Conservation (phyloP, 768 basidiomycete species). For the Gymnopilus dilepis region DNA sequence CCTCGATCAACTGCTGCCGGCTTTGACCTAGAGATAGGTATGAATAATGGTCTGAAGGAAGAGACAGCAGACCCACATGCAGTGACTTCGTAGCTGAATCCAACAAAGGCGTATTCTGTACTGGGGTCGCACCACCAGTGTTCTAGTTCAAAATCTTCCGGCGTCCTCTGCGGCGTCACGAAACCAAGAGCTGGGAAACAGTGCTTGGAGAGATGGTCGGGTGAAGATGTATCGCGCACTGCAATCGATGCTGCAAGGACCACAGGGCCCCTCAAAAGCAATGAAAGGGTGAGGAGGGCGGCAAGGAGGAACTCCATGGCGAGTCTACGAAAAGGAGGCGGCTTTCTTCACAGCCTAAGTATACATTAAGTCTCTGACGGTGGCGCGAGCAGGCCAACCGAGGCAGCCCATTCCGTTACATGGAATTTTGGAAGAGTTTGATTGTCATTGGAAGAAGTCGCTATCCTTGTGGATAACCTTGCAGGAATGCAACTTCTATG, state of each 20-base stretch:
- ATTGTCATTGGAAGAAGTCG: slow-evolving; percentile 3
- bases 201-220: slow-evolving; percentile 22
- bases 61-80: slow-evolving; percentile 48
- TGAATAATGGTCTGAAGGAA: background rate
- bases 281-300: background rate
- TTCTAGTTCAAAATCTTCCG: slow-evolving; percentile 38
- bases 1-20: slow-evolving; percentile 47
- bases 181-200: slow-evolving; percentile 54
- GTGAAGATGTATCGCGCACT: background rate
- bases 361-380: slow-evolving; percentile 1
- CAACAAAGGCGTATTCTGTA: slow-evolving; percentile 77
- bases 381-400: background rate
- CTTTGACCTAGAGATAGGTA: slow-evolving; percentile 58
- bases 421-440: background rate
- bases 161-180: slow-evolving; percentile 55
- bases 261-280: background rate
- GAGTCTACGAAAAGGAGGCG: background rate
- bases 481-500: background rate
- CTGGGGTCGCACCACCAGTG: slow-evolving; percentile 69
- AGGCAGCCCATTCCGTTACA: slow-evolving; percentile 3
- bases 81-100: slow-evolving; percentile 78
- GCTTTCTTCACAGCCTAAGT: background rate
- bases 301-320: background rate
- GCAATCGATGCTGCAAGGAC: background rate
- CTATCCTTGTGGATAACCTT: slow-evolving; percentile 10